phyloP scores from a whole-genome alignment of 1,284 basidiomycete species.

The Pisolithus thermaeus region DNA sequence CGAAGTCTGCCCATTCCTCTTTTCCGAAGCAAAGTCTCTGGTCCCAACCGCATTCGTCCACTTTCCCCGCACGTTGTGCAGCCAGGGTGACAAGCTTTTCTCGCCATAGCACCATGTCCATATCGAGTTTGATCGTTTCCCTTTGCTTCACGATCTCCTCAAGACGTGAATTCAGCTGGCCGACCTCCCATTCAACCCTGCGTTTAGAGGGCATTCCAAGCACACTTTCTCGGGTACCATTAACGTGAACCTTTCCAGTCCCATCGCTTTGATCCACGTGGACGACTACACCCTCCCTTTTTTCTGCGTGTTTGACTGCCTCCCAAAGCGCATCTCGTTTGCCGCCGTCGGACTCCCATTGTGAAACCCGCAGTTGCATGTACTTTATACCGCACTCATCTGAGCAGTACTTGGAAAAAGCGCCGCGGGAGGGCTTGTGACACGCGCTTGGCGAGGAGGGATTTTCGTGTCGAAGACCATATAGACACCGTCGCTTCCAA shows the following conservation, averaged over 20 bases:
- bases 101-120: constrained; percentile 64
- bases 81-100: constrained; percentile 63
- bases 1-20: constrained; percentile 65
- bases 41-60: constrained; percentile 78
- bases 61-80: constrained; percentile 48
- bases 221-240: constrained; percentile 1
- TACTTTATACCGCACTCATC: constrained; percentile 70
- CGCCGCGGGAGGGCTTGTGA: constrained; percentile 70
- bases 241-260: constrained; percentile 10
- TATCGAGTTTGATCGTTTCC: constrained; percentile 56
- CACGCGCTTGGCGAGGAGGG: constrained; percentile 61
- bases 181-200: constrained; percentile 48
- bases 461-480: constrained; percentile 54
- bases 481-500: constrained; percentile 71
- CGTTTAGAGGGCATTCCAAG: constrained; percentile 23
- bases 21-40: constrained; percentile 75
- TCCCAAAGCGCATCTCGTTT: constrained; percentile 62
- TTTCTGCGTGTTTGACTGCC: constrained; percentile 58
- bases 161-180: constrained; percentile 46
- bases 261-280: constrained; percentile 22
- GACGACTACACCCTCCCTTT: constrained; percentile 63
- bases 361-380: constrained; percentile 56
- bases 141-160: constrained; percentile 50
- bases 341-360: constrained; percentile 55
- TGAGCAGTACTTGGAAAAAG: constrained; percentile 81